Evolutionary conservation across 306 rosid genomes (phyloP).

Genomic region (Prunus mongolica): DNA sequence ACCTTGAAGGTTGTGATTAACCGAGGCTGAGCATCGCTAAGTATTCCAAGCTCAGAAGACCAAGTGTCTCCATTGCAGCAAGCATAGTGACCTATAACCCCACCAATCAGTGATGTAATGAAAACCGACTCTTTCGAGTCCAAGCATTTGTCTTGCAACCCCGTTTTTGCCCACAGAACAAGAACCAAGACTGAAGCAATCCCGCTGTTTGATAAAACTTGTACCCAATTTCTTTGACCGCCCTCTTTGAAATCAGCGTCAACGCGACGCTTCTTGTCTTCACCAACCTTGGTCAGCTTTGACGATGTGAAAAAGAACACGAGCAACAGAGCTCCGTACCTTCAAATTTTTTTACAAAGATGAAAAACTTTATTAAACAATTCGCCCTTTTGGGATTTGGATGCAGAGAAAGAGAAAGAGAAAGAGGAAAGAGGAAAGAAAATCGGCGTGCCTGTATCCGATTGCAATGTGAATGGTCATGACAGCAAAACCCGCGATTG

Average conservation of each 20-base stretch:
- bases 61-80: constrained; percentile 98
- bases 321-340: constrained; percentile 74
- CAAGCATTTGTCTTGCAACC: constrained; percentile 65
- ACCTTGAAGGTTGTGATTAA: constrained; percentile 90
- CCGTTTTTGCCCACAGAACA: constrained; percentile 46
- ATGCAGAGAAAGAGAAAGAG: neutral
- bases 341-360: neutral
- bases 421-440: neutral
- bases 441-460: constrained; percentile 47
- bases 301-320: constrained; percentile 83
- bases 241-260: constrained; percentile 86
- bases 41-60: constrained; percentile 95
- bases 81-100: constrained; percentile 77
- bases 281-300: constrained; percentile 68
- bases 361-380: neutral
- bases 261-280: constrained; percentile 58
- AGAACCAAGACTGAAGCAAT: constrained; percentile 66
- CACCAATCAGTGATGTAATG: constrained; percentile 74
- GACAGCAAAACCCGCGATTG: constrained; percentile 64
- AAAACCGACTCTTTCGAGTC: constrained; percentile 60
- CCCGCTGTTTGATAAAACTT: constrained; percentile 76
- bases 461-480: constrained; percentile 61
- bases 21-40: constrained; percentile 74
- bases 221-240: constrained; percentile 95
- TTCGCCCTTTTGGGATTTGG: neutral